Conservation (phyloP, 1,284 basidiomycete species). For the Cerioporus squamosus region DNA sequence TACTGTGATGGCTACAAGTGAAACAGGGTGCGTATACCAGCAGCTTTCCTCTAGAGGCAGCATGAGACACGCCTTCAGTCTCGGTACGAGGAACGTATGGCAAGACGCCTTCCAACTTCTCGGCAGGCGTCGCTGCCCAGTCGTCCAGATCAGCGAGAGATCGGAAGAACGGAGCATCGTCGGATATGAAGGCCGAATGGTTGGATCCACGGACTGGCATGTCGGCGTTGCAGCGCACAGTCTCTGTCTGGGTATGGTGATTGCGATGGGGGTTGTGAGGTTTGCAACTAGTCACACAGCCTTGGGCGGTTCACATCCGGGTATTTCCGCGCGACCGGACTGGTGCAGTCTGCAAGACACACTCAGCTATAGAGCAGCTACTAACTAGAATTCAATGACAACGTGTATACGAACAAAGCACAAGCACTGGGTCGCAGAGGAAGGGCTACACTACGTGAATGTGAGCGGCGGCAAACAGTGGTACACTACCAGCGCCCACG, state of each 20-base stretch:
- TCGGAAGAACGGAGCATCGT: constrained; percentile 44
- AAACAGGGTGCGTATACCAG: constrained; percentile 42
- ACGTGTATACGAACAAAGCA: neutral
- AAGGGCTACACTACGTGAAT: constrained; percentile 2
- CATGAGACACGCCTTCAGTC: constrained; percentile 16
- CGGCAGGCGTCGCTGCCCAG: constrained; percentile 39
- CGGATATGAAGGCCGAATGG: constrained; percentile 36
- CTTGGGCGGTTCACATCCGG: too few species aligned
- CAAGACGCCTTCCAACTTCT: constrained; percentile 42
- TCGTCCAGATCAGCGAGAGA: constrained; percentile 45
- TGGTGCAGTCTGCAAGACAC: too few species aligned
- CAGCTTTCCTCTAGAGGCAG: constrained; percentile 45
- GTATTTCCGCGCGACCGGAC: too few species aligned
- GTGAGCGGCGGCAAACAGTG: neutral
- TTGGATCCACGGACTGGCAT: constrained; percentile 47
- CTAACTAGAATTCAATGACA: too few species aligned
- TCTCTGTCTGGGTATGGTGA: too few species aligned
- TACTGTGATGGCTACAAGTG: too few species aligned
- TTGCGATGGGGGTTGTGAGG: too few species aligned
- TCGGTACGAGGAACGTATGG: constrained; percentile 43
- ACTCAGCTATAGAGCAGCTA: too few species aligned
- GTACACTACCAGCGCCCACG: constrained; percentile 32
- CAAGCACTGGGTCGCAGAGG: neutral
- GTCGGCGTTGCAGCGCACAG: too few species aligned
- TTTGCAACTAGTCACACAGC: too few species aligned